Conservation (phyloP, 331 rosid species). For the Quercus lobata region DNA sequence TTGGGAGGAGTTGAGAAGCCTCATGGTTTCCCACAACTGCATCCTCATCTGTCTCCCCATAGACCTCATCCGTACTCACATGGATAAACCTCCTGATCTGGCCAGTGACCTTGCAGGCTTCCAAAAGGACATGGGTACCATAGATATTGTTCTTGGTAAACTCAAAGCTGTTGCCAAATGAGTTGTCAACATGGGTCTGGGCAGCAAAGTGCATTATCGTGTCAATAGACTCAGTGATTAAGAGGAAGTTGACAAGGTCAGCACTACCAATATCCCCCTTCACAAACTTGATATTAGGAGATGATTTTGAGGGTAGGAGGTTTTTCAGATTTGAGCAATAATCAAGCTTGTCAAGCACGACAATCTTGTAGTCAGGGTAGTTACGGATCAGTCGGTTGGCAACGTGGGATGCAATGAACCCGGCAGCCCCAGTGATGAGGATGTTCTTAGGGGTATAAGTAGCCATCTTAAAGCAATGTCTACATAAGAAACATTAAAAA, state of each 20-base stretch:
- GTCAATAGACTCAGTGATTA: constrained; percentile 11
- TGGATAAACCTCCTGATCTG: constrained; percentile 18
- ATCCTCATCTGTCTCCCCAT: constrained; percentile 21
- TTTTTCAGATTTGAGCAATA: constrained; percentile 15
- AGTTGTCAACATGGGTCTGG: constrained; percentile 22
- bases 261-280: constrained; percentile 22
- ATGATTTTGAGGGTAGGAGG: constrained; percentile 10
- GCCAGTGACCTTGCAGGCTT: constrained; percentile 20
- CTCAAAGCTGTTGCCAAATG: constrained; percentile 21
- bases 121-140: constrained; percentile 19
- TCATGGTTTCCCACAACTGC: constrained; percentile 20
- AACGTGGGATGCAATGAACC: constrained; percentile 20
- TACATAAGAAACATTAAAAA: not conserved
- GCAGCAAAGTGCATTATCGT: constrained; percentile 25
- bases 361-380: constrained; percentile 15
- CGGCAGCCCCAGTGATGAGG: constrained; percentile 19
- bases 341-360: constrained; percentile 25
- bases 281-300: constrained; percentile 14
- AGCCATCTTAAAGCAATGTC: not conserved
- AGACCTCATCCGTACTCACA: constrained; percentile 20
- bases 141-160: constrained; percentile 20
- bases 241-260: constrained; percentile 18
- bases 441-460: constrained; percentile 13
- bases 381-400: constrained; percentile 19
- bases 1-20: constrained; percentile 22